A percentile compares a stretch with the other conserved stretches of the same genome.
phyloP scores from a whole-genome alignment of 257 asterid species.

The Scutellaria minor region DNA sequence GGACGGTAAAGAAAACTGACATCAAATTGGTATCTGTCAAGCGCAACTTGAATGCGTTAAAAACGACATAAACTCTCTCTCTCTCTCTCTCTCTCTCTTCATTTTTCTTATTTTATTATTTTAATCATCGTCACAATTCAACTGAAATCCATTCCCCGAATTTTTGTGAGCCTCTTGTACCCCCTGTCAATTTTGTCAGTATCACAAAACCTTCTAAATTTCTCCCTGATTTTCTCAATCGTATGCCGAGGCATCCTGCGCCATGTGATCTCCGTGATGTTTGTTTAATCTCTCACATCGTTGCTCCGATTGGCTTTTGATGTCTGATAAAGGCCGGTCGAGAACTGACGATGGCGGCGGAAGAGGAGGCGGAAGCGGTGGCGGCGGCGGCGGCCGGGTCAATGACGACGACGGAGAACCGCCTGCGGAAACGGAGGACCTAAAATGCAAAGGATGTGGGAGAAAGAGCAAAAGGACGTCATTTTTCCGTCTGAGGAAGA shows the following conservation, averaged over 20 bases:
- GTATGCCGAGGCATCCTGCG: slow-evolving; percentile 35
- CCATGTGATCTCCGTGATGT: slow-evolving; percentile 29
- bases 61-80: slow-evolving; percentile 1
- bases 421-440: slow-evolving; percentile 30
- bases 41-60: slow-evolving; percentile 19
- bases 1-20: neutral
- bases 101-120: neutral
- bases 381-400: slow-evolving; percentile 31
- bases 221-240: slow-evolving; percentile 12
- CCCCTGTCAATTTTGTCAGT: neutral
- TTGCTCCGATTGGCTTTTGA: slow-evolving; percentile 39
- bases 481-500: slow-evolving; percentile 57
- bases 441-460: slow-evolving; percentile 34
- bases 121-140: slow-evolving; percentile 7
- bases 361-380: neutral
- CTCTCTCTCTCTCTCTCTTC: slow-evolving; percentile 17
- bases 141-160: neutral
- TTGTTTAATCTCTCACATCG: neutral
- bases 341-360: slow-evolving; percentile 27
- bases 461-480: slow-evolving; percentile 44
- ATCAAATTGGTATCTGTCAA: slow-evolving; percentile 3
- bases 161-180: slow-evolving; percentile 14
- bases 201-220: neutral
- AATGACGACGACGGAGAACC: slow-evolving; percentile 41
- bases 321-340: slow-evolving; percentile 59